These are phyloP conservation scores for Asterophora parasitica DNA, from an alignment of 768 basidiomycete species.

Conservation along the genomic window DNA sequence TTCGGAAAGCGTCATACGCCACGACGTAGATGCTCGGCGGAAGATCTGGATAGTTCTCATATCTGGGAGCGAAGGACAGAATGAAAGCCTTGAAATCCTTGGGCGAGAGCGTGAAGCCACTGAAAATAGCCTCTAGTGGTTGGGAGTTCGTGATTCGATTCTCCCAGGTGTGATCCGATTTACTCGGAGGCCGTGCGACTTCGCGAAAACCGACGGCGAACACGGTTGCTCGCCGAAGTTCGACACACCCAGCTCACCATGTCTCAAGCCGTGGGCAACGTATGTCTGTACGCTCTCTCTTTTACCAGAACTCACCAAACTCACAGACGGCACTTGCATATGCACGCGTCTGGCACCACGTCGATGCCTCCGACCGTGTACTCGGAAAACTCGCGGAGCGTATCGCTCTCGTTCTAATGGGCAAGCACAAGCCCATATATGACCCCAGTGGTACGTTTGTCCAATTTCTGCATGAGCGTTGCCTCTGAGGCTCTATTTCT, in stretches of 20 bases:
- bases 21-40: too few relatives aligned
- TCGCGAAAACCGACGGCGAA: too few relatives aligned
- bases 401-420: slow-evolving; percentile 95
- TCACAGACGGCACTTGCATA: slow-evolving; percentile 89
- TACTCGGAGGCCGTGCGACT: too few relatives aligned
- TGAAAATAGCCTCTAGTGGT: too few relatives aligned
- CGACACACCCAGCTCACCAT: slow-evolving; percentile 30
- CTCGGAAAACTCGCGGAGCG: slow-evolving; percentile 92
- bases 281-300: slow-evolving; percentile 30
- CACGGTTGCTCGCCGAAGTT: not conserved
- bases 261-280: slow-evolving; percentile 83
- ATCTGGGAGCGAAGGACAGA: too few relatives aligned
- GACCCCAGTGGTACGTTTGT: slow-evolving; percentile 74
- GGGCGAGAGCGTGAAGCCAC: not conserved
- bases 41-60: too few relatives aligned
- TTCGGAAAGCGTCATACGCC: too few relatives aligned
- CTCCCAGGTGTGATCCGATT: too few relatives aligned
- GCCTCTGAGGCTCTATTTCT: not conserved
- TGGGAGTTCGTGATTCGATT: too few relatives aligned
- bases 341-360: slow-evolving; percentile 94
- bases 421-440: slow-evolving; percentile 97
- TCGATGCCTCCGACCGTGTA: slow-evolving; percentile 85
- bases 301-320: not conserved
- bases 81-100: not conserved
- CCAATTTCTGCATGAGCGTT: not conserved